Conservation (phyloP, 164 flowering plant species). For the Nymphaea thermarum region DNA sequence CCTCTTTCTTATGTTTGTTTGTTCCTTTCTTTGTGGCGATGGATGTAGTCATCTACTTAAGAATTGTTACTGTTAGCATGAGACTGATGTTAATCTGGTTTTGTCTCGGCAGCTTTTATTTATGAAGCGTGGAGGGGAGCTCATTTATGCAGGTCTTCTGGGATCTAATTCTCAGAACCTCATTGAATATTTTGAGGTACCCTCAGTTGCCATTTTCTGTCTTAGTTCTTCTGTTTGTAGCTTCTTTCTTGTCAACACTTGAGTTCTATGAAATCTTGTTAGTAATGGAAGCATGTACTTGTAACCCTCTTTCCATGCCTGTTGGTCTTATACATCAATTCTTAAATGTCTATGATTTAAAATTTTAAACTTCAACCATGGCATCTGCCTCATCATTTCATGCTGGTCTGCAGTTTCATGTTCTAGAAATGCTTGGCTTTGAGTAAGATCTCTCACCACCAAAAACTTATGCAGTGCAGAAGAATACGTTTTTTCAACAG, state of each 20-base stretch:
- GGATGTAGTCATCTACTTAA: neutral
- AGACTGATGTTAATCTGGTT: neutral
- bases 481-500: no score
- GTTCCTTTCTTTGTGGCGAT: neutral
- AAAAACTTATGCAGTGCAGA: no score
- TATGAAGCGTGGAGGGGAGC: constrained; percentile 93
- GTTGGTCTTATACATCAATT: no score
- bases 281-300: no score
- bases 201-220: neutral
- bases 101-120: constrained; percentile 50
- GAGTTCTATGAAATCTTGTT: neutral
- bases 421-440: no score
- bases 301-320: no score
- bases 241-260: neutral
- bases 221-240: neutral
- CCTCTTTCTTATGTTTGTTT: no score
- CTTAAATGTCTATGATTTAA: no score
- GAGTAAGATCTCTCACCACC: no score
- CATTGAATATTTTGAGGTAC: constrained; percentile 74
- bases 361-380: no score
- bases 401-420: no score
- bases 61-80: neutral
- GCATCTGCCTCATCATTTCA: no score
- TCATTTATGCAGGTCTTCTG: constrained; percentile 90
- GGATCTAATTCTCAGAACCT: constrained; percentile 67